phyloP scores from a whole-genome alignment of 805 yeast genomes.

The Metschnikowia drakensbergensis region DNA sequence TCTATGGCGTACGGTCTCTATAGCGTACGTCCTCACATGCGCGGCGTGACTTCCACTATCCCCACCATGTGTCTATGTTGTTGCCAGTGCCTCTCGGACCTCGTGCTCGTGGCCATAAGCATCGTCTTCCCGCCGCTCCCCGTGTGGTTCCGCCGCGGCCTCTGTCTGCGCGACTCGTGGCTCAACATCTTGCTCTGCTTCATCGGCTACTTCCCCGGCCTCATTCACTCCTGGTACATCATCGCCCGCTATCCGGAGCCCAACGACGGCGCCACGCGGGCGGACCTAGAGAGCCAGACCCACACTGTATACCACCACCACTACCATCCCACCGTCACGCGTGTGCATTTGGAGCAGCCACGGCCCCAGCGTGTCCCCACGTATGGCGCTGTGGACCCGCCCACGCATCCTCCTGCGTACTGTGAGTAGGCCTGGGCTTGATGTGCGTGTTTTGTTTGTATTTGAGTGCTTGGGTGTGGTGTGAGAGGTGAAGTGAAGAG shows the following conservation, averaged over 20 bases:
- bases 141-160: slow-evolving; percentile 62
- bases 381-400: slow-evolving; percentile 27
- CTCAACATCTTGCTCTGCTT: slow-evolving; percentile 41
- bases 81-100: slow-evolving; percentile 42
- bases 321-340: slow-evolving; percentile 6
- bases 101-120: slow-evolving; percentile 56
- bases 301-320: slow-evolving; percentile 15
- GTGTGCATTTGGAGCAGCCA: slow-evolving; percentile 11
- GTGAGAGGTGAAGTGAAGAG: too few species aligned
- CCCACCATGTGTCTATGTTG: slow-evolving; percentile 16
- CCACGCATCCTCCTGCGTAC: neutral
- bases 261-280: slow-evolving; percentile 6
- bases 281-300: slow-evolving; percentile 33
- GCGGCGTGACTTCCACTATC: neutral
- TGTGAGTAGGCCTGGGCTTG: neutral
- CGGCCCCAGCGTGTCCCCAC: slow-evolving; percentile 7
- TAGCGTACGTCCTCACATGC: neutral
- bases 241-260: slow-evolving; percentile 42
- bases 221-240: slow-evolving; percentile 48
- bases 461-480: too few species aligned
- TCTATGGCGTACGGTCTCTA: neutral
- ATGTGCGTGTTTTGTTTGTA: too few species aligned
- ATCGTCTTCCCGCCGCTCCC: slow-evolving; percentile 73
- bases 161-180: slow-evolving; percentile 50
- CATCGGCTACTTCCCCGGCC: slow-evolving; percentile 50